Evolutionary conservation across 2,329 filamentous ascomycete species (phyloP), one percentile per base, ranked within the genome.

Genomic region (Monilinia polystroma): DNA sequence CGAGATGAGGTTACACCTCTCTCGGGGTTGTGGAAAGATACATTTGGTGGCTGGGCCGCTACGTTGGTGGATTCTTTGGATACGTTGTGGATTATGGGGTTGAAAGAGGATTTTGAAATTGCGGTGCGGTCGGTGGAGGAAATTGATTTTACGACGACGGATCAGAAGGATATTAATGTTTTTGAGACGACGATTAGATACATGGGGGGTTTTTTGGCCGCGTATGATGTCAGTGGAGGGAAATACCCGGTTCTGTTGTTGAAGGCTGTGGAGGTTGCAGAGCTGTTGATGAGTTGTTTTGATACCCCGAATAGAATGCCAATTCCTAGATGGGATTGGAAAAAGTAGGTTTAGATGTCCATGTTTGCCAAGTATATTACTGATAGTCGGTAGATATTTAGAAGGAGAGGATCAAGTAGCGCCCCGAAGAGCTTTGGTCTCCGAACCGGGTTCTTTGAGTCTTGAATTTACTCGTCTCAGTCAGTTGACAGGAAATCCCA

Each of bases 291-390:
- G 78, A 84, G 85, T 66, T 85, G 87, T 10, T 92, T 92, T 74
- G 90, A 92, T 78, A 98, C 94, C 0, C 93, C 93, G 0, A 98
- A 98, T 77, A 87, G 92, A 72, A 96, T 98, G 91, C 93, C 94
- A 1, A 81, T 92, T 57, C 66, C 70, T 0, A 71, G 74, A 32
- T 77, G 74, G 74, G 70, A 76, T 57, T 77, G 82, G 83, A 49
- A 83, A 87, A 72, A 78, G 81, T 73, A 83, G 82, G 71, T 89
- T 81, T 38, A 45, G 2, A 11, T 47, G 6, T 41, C 23, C 1
- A n/a, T 23, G 23, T 5, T 16, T 5, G 47, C 1, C 20, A 20
- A 49, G 29, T 23, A 41, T 23, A 70, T 78, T 82, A 32, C 84
- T 81, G 71, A 83, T 84, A 10, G 16, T 32, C 16, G 3, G 23